Conservation (phyloP, 2,329 filamentous ascomycete species). For the Sarocladiaceae sp. region DNA sequence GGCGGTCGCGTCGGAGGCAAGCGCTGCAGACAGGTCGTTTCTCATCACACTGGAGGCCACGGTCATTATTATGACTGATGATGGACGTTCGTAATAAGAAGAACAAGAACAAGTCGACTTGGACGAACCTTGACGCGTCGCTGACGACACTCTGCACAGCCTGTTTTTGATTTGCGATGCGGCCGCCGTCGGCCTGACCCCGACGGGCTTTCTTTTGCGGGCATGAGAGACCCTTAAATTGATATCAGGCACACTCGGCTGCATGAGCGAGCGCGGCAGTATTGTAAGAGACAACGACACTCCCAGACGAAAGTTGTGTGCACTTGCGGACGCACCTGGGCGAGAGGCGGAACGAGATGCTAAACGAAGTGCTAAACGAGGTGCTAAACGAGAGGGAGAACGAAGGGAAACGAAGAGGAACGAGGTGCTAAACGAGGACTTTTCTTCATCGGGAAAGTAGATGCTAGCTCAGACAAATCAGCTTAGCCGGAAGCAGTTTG, state of each 20-base stretch:
- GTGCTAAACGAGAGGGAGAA: not conserved
- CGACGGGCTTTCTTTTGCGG: not conserved
- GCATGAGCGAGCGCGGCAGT: not conserved
- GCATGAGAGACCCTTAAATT: not conserved
- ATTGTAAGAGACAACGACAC: too few relatives aligned
- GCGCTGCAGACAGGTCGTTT: conserved; percentile 12
- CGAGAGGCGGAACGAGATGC: not conserved
- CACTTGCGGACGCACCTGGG: not conserved
- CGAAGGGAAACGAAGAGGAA: not conserved
- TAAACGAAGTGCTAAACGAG: not conserved
- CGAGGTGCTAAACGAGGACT: not conserved
- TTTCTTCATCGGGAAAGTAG: too few relatives aligned
- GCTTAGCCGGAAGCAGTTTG: too few relatives aligned
- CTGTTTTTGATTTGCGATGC: conserved; percentile 13
- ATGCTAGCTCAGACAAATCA: too few relatives aligned
- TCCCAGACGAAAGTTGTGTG: not conserved
- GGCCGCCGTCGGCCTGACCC: conserved; percentile 9
- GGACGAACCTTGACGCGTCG: conserved; percentile 15
- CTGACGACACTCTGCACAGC: conserved; percentile 13
- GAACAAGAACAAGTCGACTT: not conserved
- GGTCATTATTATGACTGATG: not conserved
- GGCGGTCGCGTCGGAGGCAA: conserved; percentile 10
- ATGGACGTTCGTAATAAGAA: not conserved
- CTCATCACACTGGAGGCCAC: conserved; percentile 13
- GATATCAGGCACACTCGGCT: too few relatives aligned